Conservation (phyloP, 2,329 filamentous ascomycete genomes). For the Alternaria triticina region DNA sequence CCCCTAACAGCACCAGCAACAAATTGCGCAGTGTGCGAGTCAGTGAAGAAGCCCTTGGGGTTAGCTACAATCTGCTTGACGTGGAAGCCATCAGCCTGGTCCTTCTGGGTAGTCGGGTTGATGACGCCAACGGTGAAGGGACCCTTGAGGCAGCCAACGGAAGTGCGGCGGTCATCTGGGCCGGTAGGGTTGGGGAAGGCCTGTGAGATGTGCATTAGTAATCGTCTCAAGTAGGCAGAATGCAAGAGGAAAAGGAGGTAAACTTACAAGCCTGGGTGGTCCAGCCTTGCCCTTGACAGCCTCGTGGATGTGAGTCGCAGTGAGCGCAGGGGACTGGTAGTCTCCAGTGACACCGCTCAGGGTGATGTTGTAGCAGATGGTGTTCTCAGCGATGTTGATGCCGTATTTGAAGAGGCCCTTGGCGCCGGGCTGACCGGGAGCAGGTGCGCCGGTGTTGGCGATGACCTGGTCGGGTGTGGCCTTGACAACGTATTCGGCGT, state of each 20-base stretch:
- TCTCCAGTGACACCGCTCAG: constrained; percentile 57
- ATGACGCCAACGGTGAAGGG: constrained; percentile 41
- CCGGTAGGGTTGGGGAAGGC: constrained; percentile 44
- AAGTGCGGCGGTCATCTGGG: constrained; percentile 38
- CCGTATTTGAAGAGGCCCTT: constrained; percentile 60
- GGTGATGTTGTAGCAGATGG: constrained; percentile 60
- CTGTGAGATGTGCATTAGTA: background rate
- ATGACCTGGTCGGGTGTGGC: constrained; percentile 61
- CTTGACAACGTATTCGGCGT: constrained; percentile 56
- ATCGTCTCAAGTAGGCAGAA: no score
- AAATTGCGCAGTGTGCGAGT: constrained; percentile 59
- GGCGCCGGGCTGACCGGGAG: constrained; percentile 54
- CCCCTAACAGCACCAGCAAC: constrained; percentile 61
- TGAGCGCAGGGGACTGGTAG: constrained; percentile 58
- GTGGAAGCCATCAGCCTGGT: constrained; percentile 57
- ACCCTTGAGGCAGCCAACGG: constrained; percentile 36
- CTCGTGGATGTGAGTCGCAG: constrained; percentile 64
- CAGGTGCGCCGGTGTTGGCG: constrained; percentile 46
- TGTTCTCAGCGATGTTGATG: constrained; percentile 56
- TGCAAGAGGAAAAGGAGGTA: constrained; percentile 15
- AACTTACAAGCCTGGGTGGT: constrained; percentile 55
- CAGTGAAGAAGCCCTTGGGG: constrained; percentile 60
- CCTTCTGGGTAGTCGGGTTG: constrained; percentile 42
- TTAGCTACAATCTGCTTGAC: constrained; percentile 60
- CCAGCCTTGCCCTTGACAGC: constrained; percentile 54